These are phyloP conservation scores for Reutealis trisperma DNA, from an alignment of 345 rosid genomes.

Conservation along the genomic window DNA sequence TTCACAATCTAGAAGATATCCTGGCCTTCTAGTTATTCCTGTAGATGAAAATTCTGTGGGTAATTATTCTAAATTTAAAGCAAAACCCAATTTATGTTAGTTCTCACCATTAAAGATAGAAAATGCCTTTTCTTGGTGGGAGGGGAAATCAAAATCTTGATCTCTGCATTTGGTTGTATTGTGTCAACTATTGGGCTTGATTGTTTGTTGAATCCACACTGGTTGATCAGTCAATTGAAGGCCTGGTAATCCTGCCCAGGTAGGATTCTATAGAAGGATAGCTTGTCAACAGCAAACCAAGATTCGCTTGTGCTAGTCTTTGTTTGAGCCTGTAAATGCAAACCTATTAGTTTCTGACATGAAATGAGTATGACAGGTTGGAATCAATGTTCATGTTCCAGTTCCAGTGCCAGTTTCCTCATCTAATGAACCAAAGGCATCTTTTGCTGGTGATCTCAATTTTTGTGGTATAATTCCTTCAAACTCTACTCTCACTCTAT, in stretches of 20 bases:
- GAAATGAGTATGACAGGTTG: slow-evolving; percentile 34
- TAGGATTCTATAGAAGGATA: background rate
- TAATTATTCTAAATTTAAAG: background rate
- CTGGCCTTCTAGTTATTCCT: background rate
- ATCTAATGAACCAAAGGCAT: slow-evolving; percentile 29
- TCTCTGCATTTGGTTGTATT: background rate
- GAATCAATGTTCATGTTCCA: slow-evolving; percentile 48
- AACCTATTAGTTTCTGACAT: slow-evolving; percentile 10
- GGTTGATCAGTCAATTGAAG: background rate
- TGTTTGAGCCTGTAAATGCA: background rate
- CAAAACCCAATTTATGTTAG: background rate
- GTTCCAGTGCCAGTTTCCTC: slow-evolving; percentile 32
- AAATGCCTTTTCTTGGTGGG: background rate
- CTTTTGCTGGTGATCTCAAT: slow-evolving; percentile 38
- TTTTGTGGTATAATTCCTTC: slow-evolving; percentile 33
- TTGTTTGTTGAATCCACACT: background rate
- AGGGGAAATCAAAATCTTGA: background rate
- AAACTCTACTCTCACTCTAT: background rate
- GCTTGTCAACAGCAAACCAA: background rate
- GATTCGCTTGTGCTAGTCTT: background rate
- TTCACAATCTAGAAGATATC: background rate
- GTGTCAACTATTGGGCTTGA: background rate
- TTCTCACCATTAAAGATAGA: background rate
- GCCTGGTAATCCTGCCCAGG: background rate
- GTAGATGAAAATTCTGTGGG: background rate